Evolutionary conservation across 2,329 filamentous ascomycete species (phyloP), one percentile per base, ranked within the genome.

Genomic region (Sarocladiaceae sp.): DNA sequence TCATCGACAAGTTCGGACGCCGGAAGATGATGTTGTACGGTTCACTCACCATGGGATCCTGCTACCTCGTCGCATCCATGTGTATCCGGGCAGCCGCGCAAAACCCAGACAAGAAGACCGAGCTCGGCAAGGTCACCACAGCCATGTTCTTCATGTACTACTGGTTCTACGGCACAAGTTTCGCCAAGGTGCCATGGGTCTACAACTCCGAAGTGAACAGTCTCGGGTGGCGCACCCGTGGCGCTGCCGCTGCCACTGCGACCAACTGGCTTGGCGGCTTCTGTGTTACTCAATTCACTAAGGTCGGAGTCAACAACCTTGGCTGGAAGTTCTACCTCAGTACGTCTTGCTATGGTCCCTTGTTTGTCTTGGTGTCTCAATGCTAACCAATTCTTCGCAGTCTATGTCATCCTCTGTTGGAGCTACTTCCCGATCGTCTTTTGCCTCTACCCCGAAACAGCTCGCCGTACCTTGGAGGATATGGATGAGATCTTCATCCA

Each of bases 401-500:
- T 67, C 40, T 65, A 62, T 25, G 63, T 62, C 13, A 54, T 63
- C 48, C 62, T 70, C 46, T 69, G 65, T 55, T 67, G 63, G 58
- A 57, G 60, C 15, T 70, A 64, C 53, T 60, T 68, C 28, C 68
- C 68, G 12, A 56, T 71, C 35, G 71, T 76, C 4, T 79, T 73
- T 58, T 66, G 75, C 53, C 67, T 80, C 40, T 78, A 78, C 52
- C 75, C 74, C 0, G 76, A 79, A 58, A 78, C 76, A 1, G 61
- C 70, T 5, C 65, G 72, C 44, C 65, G 70, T 10, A 71, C 74
- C 0, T 64, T 78, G 6, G 75, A 78, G 57, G 74, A 77, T 40
- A 76, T 77, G 60, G 73, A 77, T 54, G 62, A 71, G 52, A 71
- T 72, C 36, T 72, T 71, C 54, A 63, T 64, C 31, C 59, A 60